Base-by-base conservation (phyloP, 176 grass and related monocot genomes). In the Echinochloa phyllopogon region DNA sequence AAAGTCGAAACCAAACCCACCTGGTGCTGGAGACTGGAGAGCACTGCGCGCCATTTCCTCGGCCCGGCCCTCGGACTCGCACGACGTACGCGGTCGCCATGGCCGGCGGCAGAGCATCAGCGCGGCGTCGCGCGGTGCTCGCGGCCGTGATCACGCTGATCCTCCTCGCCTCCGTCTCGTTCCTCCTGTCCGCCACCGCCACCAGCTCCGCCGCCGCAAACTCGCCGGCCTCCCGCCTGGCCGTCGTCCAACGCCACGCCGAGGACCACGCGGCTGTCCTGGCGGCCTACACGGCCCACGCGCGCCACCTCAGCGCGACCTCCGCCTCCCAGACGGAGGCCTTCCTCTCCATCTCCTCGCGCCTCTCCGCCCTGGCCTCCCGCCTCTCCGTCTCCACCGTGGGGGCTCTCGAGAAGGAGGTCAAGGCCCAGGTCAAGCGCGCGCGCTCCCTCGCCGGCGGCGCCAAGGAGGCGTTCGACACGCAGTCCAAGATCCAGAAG, bases 401-500 rank as follows among this genome's bases (percentile, higher is more conserved):
- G 48, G 37, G 87, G 57, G 33, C 85, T 6, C 68, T 94, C 23
- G 91, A 82, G 60, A 88, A 94, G 83, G 93, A 95, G 58, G 71
- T 90, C 27, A 89, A 91, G 66, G 93, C 89, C 59, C 91, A 88
- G 8, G 78, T 95, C 33, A 95, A 95, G 89, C 70, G 86, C 38
- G 96, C 93, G n/a, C 89, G 96, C 45, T 84, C 88, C 37, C 91
- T 95, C 80, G 85, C 92, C n/a, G 80, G 77, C 3, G 89, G 83
- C 67, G 89, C 93, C 48, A 95, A 98, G 81, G 93, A 94, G 89
- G 86, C 89, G 9, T 94, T 92, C 84, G 96, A 98, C 87, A 95
- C 96, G 41, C 89, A 98, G 74, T 83, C 94, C 51, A 98, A 95
- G 93, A 94, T 94, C 78, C 91, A 94, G 52, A 95, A 95, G 86